A percentile compares a stretch with the other conserved stretches of the same genome.
phyloP scores from a whole-genome alignment of 148 eudicot species.

The Silene uniflora region DNA sequence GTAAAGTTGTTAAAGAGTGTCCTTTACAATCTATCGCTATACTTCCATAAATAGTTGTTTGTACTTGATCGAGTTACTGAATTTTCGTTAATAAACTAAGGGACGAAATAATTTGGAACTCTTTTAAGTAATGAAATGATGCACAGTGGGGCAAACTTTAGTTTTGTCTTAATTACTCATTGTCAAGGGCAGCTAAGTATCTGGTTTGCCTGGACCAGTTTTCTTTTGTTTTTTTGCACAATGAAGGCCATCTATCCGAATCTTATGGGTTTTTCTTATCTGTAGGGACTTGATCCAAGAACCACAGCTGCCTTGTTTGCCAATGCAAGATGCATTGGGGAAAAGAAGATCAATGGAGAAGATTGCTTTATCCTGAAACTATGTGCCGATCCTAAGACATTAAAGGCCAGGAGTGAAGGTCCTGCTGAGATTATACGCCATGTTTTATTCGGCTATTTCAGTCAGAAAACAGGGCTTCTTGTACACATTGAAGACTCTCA shows the following conservation, averaged over 20 bases:
- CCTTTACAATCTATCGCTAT: not conserved
- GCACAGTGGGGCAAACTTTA: not conserved
- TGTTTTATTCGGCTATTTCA: slow-evolving; percentile 57
- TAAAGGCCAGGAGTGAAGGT: slow-evolving; percentile 58
- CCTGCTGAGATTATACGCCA: slow-evolving; percentile 65
- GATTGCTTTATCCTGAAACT: slow-evolving; percentile 67
- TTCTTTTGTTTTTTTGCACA: not conserved
- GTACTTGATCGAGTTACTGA: not conserved
- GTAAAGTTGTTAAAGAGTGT: not conserved
- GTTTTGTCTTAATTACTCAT: not conserved
- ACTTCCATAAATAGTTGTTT: not conserved
- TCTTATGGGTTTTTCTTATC: slow-evolving; percentile 1
- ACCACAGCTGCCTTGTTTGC: slow-evolving; percentile 59
- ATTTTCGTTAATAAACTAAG: not conserved
- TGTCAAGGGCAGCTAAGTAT: not conserved
- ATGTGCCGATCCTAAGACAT: slow-evolving; percentile 53
- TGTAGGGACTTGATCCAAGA: slow-evolving; percentile 66
- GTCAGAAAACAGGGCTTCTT: slow-evolving; percentile 60
- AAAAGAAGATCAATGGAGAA: slow-evolving; percentile 58
- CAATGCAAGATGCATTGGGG: slow-evolving; percentile 56
- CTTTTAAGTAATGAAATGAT: not conserved
- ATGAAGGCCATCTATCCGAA: not conserved
- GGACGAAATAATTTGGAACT: not conserved
- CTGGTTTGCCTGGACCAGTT: not conserved
- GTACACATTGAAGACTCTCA: slow-evolving; percentile 62